Evolutionary conservation across 257 asterid species (phyloP), one percentile per base, ranked within the genome.

Genomic region (Orobanche coerulescens): DNA sequence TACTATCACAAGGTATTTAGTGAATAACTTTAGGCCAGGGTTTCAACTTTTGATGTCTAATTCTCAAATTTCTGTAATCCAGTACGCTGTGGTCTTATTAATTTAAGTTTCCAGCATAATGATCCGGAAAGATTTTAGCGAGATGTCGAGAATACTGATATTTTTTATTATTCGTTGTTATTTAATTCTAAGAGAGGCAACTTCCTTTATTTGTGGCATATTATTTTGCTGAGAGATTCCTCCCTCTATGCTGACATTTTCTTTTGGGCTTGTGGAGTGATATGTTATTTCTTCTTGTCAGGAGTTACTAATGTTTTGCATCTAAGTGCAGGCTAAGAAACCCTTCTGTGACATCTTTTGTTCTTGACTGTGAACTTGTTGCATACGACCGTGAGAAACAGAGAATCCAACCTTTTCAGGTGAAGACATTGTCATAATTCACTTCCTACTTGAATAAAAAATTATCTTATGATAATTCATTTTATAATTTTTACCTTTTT

Each of bases 291-390:
- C 43, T 54, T 10, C 34, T 34, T 40, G 71, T 50, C 61, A 23
- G 43, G 42, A 68, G 24, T 61, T 47, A 34, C 61, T 69, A 43
- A 61, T 61, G 7, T 8, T 66, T 22, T 60, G 47, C 49, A 25
- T 67, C 64, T 64, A 48, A 24, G n/a, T 76, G 83, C 92, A 93
- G 99, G 74, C 75, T 89, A 14, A 86, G 83, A 72, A 73, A 65
- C 56, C 79, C 97, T 20, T 74, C 92, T 51, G 86, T 79, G 26
- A 73, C 76, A 48, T 93, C 97, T 63, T 91, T 91, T 74, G 96
- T 91, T 76, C 96, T 93, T 42, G 97, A 93, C 66, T 93, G 99
- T 31, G 99, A 93, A 76, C 75, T 89, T 73, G 99, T 93, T 73
- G 99, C 97, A 66, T 89, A 77, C 15, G 96, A 89, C 46, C 95